Conservation (phyloP, 371 early-diverging fungal species). For the Coemansia sp. region DNA sequence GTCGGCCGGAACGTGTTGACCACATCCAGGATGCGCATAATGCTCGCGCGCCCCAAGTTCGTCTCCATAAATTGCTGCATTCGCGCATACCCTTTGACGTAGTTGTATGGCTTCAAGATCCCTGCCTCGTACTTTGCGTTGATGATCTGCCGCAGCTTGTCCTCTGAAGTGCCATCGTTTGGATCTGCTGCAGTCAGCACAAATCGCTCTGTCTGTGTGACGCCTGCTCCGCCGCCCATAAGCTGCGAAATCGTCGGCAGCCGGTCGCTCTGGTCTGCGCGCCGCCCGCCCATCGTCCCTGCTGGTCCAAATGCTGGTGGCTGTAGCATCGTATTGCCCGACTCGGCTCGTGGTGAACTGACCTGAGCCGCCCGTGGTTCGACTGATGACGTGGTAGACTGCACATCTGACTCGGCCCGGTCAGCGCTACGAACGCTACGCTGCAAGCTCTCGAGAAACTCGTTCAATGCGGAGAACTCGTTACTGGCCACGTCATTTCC, state of each 20-base stretch:
- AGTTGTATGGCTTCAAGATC: conserved; percentile 88
- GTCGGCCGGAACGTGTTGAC: conserved; percentile 85
- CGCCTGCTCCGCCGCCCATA: conserved; percentile 39
- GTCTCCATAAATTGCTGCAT: conserved; percentile 88
- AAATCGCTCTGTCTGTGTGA: conserved; percentile 78
- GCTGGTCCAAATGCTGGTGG: background rate
- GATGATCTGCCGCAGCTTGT: conserved; percentile 81
- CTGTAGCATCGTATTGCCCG: background rate
- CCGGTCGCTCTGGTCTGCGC: background rate
- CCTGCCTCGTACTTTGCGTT: conserved; percentile 92
- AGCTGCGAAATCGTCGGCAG: conserved; percentile 43
- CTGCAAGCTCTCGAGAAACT: conserved; percentile 47
- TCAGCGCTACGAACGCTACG: conserved; percentile 31
- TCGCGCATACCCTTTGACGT: conserved; percentile 84
- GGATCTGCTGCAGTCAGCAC: conserved; percentile 88
- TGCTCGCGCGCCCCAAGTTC: conserved; percentile 67
- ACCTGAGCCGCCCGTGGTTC: conserved; percentile 19
- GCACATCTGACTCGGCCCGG: conserved; percentile 13
- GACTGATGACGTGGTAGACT: conserved; percentile 21
- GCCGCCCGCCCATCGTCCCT: background rate
- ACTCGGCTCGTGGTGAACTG: conserved; percentile 32
- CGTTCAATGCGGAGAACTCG: conserved; percentile 43
- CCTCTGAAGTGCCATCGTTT: conserved; percentile 72
- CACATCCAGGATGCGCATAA: conserved; percentile 65
- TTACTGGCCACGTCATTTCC: conserved; percentile 45